Conservation (phyloP, 768 basidiomycete genomes). For the Lactarius vividus region DNA sequence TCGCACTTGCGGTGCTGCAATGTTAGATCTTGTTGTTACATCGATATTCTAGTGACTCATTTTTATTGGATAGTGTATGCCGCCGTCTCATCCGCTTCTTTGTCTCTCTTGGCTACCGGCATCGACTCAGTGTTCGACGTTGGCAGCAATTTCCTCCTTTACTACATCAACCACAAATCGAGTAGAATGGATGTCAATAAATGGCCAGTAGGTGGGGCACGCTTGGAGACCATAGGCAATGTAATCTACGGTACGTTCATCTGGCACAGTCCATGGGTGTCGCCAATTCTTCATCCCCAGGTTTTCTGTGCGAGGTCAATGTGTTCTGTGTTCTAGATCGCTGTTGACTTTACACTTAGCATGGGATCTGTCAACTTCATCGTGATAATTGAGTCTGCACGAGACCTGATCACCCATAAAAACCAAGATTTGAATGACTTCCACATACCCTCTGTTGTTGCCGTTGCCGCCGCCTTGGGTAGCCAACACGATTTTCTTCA, state of each 20-base stretch:
- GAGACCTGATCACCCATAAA: slow-evolving; percentile 59
- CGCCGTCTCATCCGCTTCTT: slow-evolving; percentile 76
- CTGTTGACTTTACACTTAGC: slow-evolving; percentile 38
- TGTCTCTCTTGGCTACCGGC: slow-evolving; percentile 85
- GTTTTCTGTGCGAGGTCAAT: slow-evolving; percentile 42
- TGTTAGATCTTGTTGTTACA: slow-evolving; percentile 40
- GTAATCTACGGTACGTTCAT: slow-evolving; percentile 65
- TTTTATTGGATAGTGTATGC: slow-evolving; percentile 68
- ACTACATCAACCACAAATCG: slow-evolving; percentile 75
- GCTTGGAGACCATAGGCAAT: slow-evolving; percentile 87
- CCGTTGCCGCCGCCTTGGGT: slow-evolving; percentile 84
- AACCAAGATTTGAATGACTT: slow-evolving; percentile 58
- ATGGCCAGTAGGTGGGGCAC: slow-evolving; percentile 91
- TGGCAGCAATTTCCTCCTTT: slow-evolving; percentile 79
- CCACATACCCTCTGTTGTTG: slow-evolving; percentile 78
- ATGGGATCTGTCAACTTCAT: slow-evolving; percentile 93
- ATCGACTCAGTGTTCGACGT: slow-evolving; percentile 88
- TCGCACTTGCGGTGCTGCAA: slow-evolving; percentile 68
- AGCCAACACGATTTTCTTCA: slow-evolving; percentile 27
- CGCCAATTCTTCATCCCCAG: slow-evolving; percentile 33
- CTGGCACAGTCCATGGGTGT: slow-evolving; percentile 14
- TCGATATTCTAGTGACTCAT: slow-evolving; percentile 1
- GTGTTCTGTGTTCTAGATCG: background rate
- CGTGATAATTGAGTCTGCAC: slow-evolving; percentile 83
- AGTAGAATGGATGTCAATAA: slow-evolving; percentile 69